These are phyloP conservation scores for Cladophialophora immunda DNA, from an alignment of 2,329 filamentous ascomycete species.

Conservation along the genomic window DNA sequence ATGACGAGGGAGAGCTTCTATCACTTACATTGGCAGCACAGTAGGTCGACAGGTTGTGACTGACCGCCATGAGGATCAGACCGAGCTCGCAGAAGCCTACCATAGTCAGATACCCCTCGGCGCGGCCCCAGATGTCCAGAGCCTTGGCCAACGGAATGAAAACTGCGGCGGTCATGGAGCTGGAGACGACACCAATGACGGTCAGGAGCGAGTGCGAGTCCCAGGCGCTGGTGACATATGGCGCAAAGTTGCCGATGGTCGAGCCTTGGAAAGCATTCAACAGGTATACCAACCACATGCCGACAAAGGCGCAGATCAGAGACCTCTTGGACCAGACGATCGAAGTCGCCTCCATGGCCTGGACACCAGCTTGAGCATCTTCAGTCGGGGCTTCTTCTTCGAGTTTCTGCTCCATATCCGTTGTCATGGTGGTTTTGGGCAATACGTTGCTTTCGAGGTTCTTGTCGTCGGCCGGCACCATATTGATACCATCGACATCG, in stretches of 20 bases:
- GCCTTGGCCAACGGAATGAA: slow-evolving; percentile 69
- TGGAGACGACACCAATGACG: slow-evolving; percentile 61
- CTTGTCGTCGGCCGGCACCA: too few relatives aligned
- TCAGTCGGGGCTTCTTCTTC: too few relatives aligned
- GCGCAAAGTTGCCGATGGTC: slow-evolving; percentile 50
- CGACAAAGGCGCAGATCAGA: slow-evolving; percentile 17
- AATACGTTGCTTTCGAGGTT: too few relatives aligned
- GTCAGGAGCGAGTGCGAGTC: slow-evolving; percentile 61
- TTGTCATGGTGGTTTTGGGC: too few relatives aligned
- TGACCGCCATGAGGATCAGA: slow-evolving; percentile 68
- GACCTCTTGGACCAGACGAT: slow-evolving; percentile 49
- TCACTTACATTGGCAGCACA: slow-evolving; percentile 40
- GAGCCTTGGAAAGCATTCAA: slow-evolving; percentile 47
- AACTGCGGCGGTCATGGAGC: slow-evolving; percentile 62
- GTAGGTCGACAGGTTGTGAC: slow-evolving; percentile 66
- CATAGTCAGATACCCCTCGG: slow-evolving; percentile 61
- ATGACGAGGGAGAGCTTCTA: too few relatives aligned
- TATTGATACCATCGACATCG: too few relatives aligned
- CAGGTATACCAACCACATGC: slow-evolving; percentile 51
- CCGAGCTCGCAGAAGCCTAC: slow-evolving; percentile 53
- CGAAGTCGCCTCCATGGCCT: slow-evolving; percentile 52
- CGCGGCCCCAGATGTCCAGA: slow-evolving; percentile 69
- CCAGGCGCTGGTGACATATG: slow-evolving; percentile 62
- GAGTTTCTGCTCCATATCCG: too few relatives aligned
- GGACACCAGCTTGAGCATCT: slow-evolving; percentile 46